These are phyloP conservation scores for Paramecium primaurelia DNA, from an alignment of 73 alveolate genomes.

Conservation along the genomic window DNA sequence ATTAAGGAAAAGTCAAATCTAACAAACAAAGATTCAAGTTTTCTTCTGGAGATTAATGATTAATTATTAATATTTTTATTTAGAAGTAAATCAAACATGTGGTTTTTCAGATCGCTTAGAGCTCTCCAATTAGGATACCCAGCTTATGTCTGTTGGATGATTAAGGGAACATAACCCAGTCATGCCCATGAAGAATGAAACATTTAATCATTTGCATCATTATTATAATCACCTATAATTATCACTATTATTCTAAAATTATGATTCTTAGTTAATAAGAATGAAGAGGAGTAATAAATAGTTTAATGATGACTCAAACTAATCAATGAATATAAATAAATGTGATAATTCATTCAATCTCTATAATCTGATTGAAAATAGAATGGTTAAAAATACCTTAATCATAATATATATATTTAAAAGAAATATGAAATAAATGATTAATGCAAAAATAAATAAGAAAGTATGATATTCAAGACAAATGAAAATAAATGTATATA, in stretches of 20 bases:
- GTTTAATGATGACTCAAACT: neutral
- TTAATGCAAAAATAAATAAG: neutral
- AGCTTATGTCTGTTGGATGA: slow-evolving; percentile 17
- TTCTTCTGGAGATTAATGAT: neutral
- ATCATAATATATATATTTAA: neutral
- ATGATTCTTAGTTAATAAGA: neutral
- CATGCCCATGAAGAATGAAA: slow-evolving; percentile 14
- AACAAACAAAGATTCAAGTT: neutral
- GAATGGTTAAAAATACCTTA: neutral
- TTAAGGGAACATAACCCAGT: slow-evolving; percentile 23
- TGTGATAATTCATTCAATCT: neutral
- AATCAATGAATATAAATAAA: neutral
- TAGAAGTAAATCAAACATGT: slow-evolving; percentile 1
- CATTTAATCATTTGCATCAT: neutral
- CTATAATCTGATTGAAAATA: neutral
- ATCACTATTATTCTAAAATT: neutral
- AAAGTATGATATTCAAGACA: neutral
- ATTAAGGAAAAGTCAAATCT: neutral
- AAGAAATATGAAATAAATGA: neutral
- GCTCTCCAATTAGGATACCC: neutral
- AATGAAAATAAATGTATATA: neutral
- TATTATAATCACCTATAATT: neutral
- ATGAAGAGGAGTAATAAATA: neutral
- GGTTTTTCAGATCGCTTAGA: slow-evolving; percentile 21
- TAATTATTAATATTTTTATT: neutral